These are phyloP conservation scores for Raphanus raphanistrum DNA, from an alignment of 345 rosid species.

Conservation along the genomic window DNA sequence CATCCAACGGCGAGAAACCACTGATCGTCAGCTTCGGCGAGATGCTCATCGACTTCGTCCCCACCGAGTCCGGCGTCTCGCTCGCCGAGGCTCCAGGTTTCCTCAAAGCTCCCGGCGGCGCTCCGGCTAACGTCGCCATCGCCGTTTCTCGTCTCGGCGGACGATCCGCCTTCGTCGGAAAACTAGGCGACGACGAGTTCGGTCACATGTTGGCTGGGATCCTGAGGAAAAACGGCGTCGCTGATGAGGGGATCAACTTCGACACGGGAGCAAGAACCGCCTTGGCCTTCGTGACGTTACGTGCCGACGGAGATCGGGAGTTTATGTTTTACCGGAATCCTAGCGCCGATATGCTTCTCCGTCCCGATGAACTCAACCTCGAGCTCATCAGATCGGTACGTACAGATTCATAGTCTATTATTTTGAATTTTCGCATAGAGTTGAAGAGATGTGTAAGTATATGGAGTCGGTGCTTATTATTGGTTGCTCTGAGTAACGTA, in stretches of 20 bases:
- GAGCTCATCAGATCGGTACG: constrained; percentile 55
- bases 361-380: constrained; percentile 52
- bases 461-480: not conserved
- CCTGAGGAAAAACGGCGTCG: constrained; percentile 54
- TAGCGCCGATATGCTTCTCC: constrained; percentile 75
- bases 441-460: not conserved
- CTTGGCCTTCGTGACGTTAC: constrained; percentile 60
- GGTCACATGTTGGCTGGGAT: constrained; percentile 65
- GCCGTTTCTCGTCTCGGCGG: constrained; percentile 58
- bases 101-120: constrained; percentile 68
- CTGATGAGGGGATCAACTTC: constrained; percentile 54
- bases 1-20: constrained; percentile 45
- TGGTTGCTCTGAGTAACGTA: constrained; percentile 6
- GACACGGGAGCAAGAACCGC: constrained; percentile 68
- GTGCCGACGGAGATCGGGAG: constrained; percentile 63
- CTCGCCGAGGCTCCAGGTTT: constrained; percentile 66
- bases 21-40: constrained; percentile 52
- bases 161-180: constrained; percentile 58
- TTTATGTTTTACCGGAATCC: constrained; percentile 73
- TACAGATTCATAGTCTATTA: not conserved
- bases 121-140: constrained; percentile 69
- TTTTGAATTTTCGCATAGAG: not conserved
- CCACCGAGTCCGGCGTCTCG: constrained; percentile 56
- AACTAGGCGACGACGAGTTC: constrained; percentile 67
- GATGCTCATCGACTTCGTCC: constrained; percentile 66